Evolutionary conservation across 1,284 basidiomycete species (phyloP), one percentile per base, ranked within the genome.

Genomic region (Ceratobasidium theobromae): DNA sequence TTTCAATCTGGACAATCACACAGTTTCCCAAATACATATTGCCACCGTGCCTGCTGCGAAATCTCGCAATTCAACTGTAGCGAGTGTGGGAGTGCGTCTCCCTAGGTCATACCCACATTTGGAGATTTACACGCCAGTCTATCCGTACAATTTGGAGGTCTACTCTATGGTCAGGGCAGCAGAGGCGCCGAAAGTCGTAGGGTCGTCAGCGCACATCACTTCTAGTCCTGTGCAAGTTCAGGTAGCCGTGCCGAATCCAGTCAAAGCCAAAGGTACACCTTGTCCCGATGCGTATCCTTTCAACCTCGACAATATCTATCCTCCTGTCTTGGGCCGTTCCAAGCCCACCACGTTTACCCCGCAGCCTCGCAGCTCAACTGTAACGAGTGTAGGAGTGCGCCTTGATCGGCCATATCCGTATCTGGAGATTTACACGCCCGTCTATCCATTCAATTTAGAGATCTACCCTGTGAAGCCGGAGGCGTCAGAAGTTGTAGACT

Each of bases 261-360:
- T 6, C 35, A n/a, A n/a, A n/a, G n/a, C n/a, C n/a, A n/a, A n/a
- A n/a, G n/a, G n/a, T n/a, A 38, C 35, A 38, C 8, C 49, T 67
- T 66, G 70, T 60, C 69, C 68, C 12, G 60, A 64, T 12, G 68
- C 57, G 28, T 72, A 72, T 62, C 71, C 71, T 32, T 49, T 68
- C 57, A 54, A 51, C 49, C 52, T 70, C 25, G 51, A 68, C 11
- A 46, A 65, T 30, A 64, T 72, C 25, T 72, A 72, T 65, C 70
- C 69, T 12, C 28, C 21, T 25, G 38, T 66, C 41, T 6, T 6
- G 11, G 49, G 9, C 27, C 9, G 9, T 30, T 21, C 21, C 32
- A n/a, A 53, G 49, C 27, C 49, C 16, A 30, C 16, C 27, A 6
- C 25, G 27, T 35, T 18, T 35, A 16, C 32, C 18, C 9, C 32